Evolutionary conservation across 2,329 filamentous ascomycete genomes (phyloP).

Genomic region (Cordyceps sp.): DNA sequence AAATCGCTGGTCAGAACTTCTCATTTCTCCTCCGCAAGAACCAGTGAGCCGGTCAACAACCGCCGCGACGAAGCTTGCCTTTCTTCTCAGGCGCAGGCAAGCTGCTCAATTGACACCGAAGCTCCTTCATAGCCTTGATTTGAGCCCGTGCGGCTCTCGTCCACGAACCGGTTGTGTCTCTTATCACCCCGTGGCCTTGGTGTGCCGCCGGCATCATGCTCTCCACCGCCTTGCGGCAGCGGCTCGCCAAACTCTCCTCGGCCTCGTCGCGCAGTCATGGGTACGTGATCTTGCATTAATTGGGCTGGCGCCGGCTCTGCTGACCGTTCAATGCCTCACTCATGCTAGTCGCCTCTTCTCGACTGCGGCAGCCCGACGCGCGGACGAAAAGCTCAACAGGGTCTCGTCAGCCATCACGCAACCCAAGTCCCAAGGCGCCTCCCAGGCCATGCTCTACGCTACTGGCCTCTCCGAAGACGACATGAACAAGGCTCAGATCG

Average conservation of each 20-base stretch:
- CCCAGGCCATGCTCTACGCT: slow-evolving; percentile 97
- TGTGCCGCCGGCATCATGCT: slow-evolving; percentile 8
- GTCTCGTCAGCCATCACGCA: slow-evolving; percentile 78
- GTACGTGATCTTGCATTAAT: slow-evolving; percentile 3
- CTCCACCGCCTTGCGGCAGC: slow-evolving; percentile 6
- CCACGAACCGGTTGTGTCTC: too few species aligned
- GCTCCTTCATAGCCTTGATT: too few species aligned
- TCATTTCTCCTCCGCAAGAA: too few species aligned
- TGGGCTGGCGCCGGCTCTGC: not conserved
- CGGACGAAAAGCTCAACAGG: slow-evolving; percentile 56
- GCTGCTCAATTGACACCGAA: too few species aligned
- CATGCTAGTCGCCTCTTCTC: slow-evolving; percentile 30
- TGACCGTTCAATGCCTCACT: not conserved
- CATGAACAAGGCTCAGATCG: slow-evolving; percentile 93
- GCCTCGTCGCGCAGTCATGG: slow-evolving; percentile 4
- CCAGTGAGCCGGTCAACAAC: too few species aligned
- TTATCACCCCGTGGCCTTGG: too few species aligned
- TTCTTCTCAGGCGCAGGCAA: too few species aligned
- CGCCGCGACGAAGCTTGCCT: too few species aligned
- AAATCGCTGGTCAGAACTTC: too few species aligned
- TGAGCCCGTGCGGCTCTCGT: too few species aligned
- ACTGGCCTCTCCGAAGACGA: slow-evolving; percentile 75
- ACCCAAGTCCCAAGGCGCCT: slow-evolving; percentile 94
- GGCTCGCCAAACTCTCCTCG: slow-evolving; percentile 5
- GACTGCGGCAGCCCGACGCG: slow-evolving; percentile 27